Evolutionary conservation across 371 early-diverging fungal species (phyloP).

Genomic region (Haplosporangium sp.): DNA sequence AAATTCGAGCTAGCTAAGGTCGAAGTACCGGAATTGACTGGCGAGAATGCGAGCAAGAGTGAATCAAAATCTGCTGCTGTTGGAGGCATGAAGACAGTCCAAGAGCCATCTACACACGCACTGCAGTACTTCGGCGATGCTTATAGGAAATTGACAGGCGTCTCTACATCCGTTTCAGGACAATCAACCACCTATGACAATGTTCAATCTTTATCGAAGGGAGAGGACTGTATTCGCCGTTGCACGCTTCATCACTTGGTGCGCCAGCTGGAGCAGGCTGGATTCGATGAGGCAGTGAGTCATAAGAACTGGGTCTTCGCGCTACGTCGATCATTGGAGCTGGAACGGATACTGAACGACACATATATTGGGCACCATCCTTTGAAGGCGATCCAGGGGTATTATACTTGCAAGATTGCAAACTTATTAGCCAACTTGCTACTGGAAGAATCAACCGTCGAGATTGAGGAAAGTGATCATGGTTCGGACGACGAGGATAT

Average conservation of each 20-base stretch:
- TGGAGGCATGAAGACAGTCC: slow-evolving; percentile 34
- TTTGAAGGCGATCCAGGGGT: slow-evolving; percentile 33
- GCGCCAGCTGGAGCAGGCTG: slow-evolving; percentile 30
- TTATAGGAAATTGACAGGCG: slow-evolving; percentile 26
- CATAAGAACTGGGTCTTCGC: slow-evolving; percentile 50
- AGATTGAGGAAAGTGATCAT: slow-evolving; percentile 43
- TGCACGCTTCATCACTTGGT: slow-evolving; percentile 26
- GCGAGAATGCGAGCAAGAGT: background rate
- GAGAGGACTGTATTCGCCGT: slow-evolving; percentile 19
- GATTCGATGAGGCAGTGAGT: slow-evolving; percentile 44
- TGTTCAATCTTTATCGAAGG: background rate
- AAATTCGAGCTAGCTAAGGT: slow-evolving; percentile 42
- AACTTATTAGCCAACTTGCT: slow-evolving; percentile 48
- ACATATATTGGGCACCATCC: slow-evolving; percentile 43
- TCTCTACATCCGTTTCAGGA: background rate
- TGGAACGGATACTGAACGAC: slow-evolving; percentile 25
- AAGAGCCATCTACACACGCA: slow-evolving; percentile 29
- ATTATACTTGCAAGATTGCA: slow-evolving; percentile 51
- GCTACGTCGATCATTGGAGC: slow-evolving; percentile 26
- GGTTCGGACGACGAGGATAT: slow-evolving; percentile 18
- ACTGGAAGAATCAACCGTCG: slow-evolving; percentile 45
- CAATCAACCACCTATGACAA: background rate
- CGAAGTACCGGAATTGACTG: slow-evolving; percentile 1
- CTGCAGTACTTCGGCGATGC: slow-evolving; percentile 19
- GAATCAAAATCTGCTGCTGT: slow-evolving; percentile 9